phyloP scores from a whole-genome alignment of 176 grass and related monocot species.

The Puccinellia tenuiflora region DNA sequence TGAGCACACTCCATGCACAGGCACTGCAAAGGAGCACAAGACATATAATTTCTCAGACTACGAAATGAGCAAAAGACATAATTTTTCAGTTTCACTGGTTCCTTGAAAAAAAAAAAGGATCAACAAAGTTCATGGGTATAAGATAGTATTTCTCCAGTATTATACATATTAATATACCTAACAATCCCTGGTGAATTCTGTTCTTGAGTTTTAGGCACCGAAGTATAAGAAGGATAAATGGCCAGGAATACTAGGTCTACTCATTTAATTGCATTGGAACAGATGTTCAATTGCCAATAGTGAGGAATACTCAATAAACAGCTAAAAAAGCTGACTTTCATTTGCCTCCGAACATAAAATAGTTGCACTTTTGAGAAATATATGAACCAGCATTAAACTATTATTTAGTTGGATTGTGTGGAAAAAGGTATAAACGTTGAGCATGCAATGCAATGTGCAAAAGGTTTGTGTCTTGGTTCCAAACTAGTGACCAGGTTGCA shows the following conservation, averaged over 20 bases:
- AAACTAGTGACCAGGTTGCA: neutral
- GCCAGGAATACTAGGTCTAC: neutral
- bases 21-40: conserved; percentile 29
- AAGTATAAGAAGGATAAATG: neutral
- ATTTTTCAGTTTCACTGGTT: neutral
- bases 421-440: neutral
- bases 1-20: conserved; percentile 58
- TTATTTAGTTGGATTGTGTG: neutral
- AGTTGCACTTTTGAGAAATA: neutral
- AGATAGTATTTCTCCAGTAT: neutral
- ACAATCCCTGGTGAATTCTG: neutral
- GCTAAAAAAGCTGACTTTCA: neutral
- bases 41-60: conserved; percentile 18
- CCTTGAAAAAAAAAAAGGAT: neutral
- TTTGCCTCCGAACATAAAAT: neutral
- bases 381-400: neutral
- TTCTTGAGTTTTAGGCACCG: neutral
- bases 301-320: neutral
- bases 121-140: neutral
- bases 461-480: neutral
- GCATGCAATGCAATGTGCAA: neutral
- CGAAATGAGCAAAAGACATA: neutral
- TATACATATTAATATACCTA: neutral
- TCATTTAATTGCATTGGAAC: neutral
- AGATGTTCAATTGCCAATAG: neutral